These are phyloP conservation scores for Chaetomidium leptoderma DNA, from an alignment of 495 filamentous ascomycete genomes.

Conservation along the genomic window DNA sequence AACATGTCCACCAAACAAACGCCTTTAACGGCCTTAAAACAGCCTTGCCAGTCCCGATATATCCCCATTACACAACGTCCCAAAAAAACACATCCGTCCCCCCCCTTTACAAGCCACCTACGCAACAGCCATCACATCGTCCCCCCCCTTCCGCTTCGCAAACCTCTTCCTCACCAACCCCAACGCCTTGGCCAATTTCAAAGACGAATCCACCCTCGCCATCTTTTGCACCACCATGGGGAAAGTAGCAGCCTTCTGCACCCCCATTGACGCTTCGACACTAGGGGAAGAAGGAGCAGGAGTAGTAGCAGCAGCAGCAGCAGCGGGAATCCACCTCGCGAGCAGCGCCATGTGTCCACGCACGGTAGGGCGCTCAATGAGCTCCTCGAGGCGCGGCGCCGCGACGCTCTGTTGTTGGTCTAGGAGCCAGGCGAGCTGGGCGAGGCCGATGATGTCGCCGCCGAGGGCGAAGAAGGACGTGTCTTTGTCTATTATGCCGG, in stretches of 20 bases:
- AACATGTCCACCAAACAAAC: too few relatives aligned
- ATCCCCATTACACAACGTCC: not conserved
- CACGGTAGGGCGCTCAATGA: slow-evolving; percentile 18
- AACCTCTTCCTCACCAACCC: slow-evolving; percentile 6
- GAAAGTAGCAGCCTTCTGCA: slow-evolving; percentile 1
- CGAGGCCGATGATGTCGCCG: slow-evolving; percentile 24
- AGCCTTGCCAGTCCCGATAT: too few relatives aligned
- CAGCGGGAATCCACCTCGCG: not conserved
- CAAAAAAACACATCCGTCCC: not conserved
- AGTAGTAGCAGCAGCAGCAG: not conserved
- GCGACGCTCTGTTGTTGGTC: slow-evolving; percentile 1
- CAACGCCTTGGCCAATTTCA: slow-evolving; percentile 3
- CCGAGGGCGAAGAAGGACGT: slow-evolving; percentile 23
- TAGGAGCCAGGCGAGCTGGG: slow-evolving; percentile 21
- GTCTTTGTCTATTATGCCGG: not conserved
- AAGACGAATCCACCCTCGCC: not conserved
- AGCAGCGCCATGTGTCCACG: slow-evolving; percentile 19
- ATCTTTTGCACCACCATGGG: not conserved
- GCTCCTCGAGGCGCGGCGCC: slow-evolving; percentile 16
- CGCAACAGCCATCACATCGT: not conserved
- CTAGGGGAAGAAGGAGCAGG: too few relatives aligned
- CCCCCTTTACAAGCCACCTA: not conserved
- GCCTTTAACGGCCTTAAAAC: too few relatives aligned
- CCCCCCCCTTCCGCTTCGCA: not conserved
- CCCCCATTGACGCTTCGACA: too few relatives aligned